phyloP scores from a whole-genome alignment of 192 early-diverging fungal genomes.

The Chytriomyces hyalinus region DNA sequence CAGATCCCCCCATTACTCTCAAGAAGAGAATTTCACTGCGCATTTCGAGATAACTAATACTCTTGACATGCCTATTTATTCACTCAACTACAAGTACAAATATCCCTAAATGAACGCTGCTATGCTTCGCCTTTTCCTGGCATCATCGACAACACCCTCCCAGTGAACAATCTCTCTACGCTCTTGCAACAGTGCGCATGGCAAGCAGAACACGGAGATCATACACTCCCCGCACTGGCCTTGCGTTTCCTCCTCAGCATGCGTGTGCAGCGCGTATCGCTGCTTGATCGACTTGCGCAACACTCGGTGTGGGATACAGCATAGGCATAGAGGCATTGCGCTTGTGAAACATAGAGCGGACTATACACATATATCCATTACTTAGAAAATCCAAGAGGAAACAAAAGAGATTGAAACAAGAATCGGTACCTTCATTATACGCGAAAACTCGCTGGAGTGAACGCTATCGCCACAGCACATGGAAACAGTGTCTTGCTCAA shows the following conservation, averaged over 20 bases:
- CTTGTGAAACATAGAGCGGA: conserved; percentile 6
- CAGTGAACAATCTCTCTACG: conserved; percentile 26
- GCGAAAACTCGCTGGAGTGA: not conserved
- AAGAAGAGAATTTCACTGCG: too few species aligned
- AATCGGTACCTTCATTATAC: conserved; percentile 1
- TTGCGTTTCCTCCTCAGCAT: not conserved
- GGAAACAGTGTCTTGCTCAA: not conserved
- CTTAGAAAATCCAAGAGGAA: not conserved
- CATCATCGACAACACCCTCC: conserved; percentile 20
- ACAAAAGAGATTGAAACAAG: too few species aligned
- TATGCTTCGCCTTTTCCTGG: conserved; percentile 6
- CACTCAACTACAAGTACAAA: too few species aligned
- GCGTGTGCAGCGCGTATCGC: not conserved
- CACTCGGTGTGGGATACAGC: conserved; percentile 14
- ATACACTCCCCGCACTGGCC: conserved; percentile 20
- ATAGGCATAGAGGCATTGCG: not conserved
- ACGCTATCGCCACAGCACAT: not conserved
- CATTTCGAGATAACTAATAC: too few species aligned
- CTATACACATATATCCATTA: not conserved
- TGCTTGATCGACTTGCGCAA: not conserved
- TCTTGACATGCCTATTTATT: too few species aligned
- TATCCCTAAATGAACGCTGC: not conserved
- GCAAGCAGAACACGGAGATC: conserved; percentile 1
- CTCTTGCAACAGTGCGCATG: conserved; percentile 14
- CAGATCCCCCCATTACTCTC: too few species aligned